Evolutionary conservation across 352 stramenopile genomes (phyloP), one percentile per base, ranked within the genome.

Genomic region (Phytophthora rubi): DNA sequence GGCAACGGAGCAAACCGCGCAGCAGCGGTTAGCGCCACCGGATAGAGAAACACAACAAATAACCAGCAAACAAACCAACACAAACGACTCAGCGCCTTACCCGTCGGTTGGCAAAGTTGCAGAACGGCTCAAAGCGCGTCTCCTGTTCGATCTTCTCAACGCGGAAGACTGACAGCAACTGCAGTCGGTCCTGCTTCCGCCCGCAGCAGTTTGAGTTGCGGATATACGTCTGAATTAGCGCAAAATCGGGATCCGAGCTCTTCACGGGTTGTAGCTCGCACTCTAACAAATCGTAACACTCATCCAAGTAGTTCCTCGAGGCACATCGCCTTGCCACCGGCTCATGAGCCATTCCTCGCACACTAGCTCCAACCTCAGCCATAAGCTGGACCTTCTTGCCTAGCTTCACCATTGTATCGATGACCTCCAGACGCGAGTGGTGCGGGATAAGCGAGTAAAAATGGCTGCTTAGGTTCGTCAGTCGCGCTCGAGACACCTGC

Each of bases 371-470:
- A 23, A 91, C 70, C 59, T 82, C 78, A 70, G 78, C 74, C 73
- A 92, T 84, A 30, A 86, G 73, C 49, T 79, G 73, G 0, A 90
- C 77, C 49, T 88, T 89, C 42, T 88, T 83, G 35, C 73, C 80
- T 39, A 92, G 65, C 61, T 88, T 89, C 16, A 89, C 57, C 75
- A 92, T 91, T 26, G 82, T 88, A 70, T 92, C 84, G 48, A 92
- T 89, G 6, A 80, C 62, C 33, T 82, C 63, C 30, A 91, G 53
- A 26, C 74, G 67, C 53, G 81, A 73, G 47, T 83, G 75, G 39
- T 90, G 81, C 37, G 85, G 85, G 49, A 92, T 83, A 6, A 91
- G 65, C 37, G 85, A 87, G 72, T 87, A 92, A 39, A 91, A 92
- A 30, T 82, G 81, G 47, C 72, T 89, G 60, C 85, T 92, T 8